phyloP scores from a whole-genome alignment of 306 rosid genomes.

The Sphenostylis stenocarpa region DNA sequence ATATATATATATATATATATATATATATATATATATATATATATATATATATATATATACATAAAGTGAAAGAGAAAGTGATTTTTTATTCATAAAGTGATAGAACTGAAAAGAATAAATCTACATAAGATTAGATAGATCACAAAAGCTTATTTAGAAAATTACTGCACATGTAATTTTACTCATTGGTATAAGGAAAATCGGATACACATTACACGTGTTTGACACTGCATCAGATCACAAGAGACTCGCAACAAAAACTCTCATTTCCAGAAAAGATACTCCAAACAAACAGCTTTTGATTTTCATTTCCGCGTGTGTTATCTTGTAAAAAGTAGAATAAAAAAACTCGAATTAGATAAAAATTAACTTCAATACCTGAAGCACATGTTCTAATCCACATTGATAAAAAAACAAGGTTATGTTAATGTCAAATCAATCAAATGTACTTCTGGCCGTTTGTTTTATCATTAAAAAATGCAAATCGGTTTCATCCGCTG shows the following conservation, averaged over 20 bases:
- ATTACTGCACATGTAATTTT: not conserved
- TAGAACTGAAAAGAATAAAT: not conserved
- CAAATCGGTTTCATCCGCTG: not conserved
- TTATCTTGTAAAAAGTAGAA: too few species aligned
- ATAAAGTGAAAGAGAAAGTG: too few species aligned
- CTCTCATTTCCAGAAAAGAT: not conserved
- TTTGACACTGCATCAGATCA: too few species aligned
- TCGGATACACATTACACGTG: too few species aligned
- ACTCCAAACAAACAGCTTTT: not conserved
- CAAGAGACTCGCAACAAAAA: not conserved
- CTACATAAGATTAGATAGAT: too few species aligned
- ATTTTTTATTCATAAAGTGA: not conserved
- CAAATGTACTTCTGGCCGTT: not conserved
- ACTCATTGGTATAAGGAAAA: not conserved
- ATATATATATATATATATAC: too few species aligned
- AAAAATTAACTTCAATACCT: not conserved
- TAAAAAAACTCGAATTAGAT: not conserved
- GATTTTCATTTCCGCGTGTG: not conserved
- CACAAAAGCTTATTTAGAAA: not conserved
- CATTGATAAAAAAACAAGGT: not conserved
- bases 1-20: too few species aligned
- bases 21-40: too few species aligned
- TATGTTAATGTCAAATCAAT: constrained; percentile 5
- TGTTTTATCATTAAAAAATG: not conserved
- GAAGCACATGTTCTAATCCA: not conserved